A percentile compares a stretch with the other conserved stretches of the same genome.
phyloP scores from a whole-genome alignment of 2,329 filamentous ascomycete genomes.

The Trichothecium sympodiale region DNA sequence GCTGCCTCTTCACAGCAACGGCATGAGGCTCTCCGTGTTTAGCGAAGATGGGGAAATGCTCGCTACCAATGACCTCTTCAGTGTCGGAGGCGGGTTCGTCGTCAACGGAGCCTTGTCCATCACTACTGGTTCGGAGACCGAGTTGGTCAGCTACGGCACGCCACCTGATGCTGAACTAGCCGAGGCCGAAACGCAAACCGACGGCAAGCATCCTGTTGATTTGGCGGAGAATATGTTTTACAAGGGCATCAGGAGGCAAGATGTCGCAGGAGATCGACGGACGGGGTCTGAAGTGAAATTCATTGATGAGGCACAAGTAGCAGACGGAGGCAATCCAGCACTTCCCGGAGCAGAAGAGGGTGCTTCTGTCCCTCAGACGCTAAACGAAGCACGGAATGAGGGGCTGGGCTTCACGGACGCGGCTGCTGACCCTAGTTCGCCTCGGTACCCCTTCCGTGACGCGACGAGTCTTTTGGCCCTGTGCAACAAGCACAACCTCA shows the following conservation, averaged over 20 bases:
- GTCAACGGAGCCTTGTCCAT: constrained; percentile 38
- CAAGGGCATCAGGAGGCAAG: constrained; percentile 35
- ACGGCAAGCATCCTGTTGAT: constrained; percentile 29
- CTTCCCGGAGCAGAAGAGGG: background rate
- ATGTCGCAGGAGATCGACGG: constrained; percentile 33
- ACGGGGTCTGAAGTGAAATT: constrained; percentile 31
- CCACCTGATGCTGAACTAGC: constrained; percentile 7
- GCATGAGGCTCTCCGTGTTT: constrained; percentile 40
- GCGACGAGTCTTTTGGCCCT: constrained; percentile 32
- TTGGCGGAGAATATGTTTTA: constrained; percentile 40
- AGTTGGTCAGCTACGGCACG: background rate
- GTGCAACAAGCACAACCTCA: constrained; percentile 38
- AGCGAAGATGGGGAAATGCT: constrained; percentile 33
- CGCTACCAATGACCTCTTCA: constrained; percentile 39
- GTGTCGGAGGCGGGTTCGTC: constrained; percentile 40
- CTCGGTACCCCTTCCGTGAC: constrained; percentile 35
- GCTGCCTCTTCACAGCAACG: constrained; percentile 39
- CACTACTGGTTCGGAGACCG: constrained; percentile 14
- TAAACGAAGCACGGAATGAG: constrained; percentile 3
- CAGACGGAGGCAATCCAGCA: constrained; percentile 3
- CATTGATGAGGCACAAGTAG: constrained; percentile 12
- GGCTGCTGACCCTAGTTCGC: constrained; percentile 9
- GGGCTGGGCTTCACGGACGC: background rate
- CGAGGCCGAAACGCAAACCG: constrained; percentile 7
- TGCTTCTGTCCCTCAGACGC: background rate